Conservation (phyloP, 495 filamentous ascomycete species). For the Aspergillus panamensis region DNA sequence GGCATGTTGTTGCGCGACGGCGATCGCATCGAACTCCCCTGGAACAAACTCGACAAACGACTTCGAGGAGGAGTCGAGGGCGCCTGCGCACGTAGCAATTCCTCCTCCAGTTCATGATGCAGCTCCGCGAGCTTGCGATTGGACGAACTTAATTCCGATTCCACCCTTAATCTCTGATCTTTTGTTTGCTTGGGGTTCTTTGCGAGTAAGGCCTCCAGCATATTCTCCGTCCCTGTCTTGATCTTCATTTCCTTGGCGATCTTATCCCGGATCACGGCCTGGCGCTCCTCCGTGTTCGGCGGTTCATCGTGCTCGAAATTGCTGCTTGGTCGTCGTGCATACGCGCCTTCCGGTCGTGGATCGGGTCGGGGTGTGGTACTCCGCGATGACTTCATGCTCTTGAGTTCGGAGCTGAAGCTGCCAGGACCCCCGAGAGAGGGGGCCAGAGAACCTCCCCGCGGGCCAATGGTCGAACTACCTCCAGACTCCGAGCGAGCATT, state of each 20-base stretch:
- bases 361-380: conserved; percentile 68
- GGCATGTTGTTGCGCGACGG: conserved; percentile 54
- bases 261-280: conserved; percentile 69
- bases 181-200: conserved; percentile 96
- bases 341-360: conserved; percentile 61
- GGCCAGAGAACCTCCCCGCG: conserved; percentile 58
- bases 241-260: conserved; percentile 96
- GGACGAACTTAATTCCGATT: conserved; percentile 86
- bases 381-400: conserved; percentile 65
- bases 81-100: conserved; percentile 55
- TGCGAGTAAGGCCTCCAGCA: conserved; percentile 87
- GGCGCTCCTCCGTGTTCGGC: conserved; percentile 65
- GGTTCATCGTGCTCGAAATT: conserved; percentile 60
- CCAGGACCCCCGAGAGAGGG: conserved; percentile 70
- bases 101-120: conserved; percentile 74
- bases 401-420: conserved; percentile 89
- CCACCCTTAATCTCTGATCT: conserved; percentile 81
- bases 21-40: conserved; percentile 60
- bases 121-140: conserved; percentile 85
- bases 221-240: conserved; percentile 94
- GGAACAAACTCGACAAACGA: conserved; percentile 67
- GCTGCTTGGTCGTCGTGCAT: conserved; percentile 53
- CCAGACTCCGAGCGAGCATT: conserved; percentile 57
- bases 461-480: conserved; percentile 56
- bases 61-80: conserved; percentile 66